Evolutionary conservation across 352 stramenopile genomes (phyloP).

Genomic region (Phytophthora pini): DNA sequence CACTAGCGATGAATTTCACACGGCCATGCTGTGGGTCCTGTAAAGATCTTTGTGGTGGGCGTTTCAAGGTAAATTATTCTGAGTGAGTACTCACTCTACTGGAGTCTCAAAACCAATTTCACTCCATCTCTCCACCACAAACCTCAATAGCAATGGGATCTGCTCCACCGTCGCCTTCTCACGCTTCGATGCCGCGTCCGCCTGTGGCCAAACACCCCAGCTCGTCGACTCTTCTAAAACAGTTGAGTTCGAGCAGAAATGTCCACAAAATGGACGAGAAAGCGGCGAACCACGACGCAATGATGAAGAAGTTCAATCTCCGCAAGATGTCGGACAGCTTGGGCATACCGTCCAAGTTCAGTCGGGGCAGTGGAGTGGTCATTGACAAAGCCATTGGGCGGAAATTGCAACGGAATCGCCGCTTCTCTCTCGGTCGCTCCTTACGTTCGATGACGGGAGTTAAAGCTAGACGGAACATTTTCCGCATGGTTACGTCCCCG

Average conservation of each 20-base stretch:
- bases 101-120: too few relatives aligned
- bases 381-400: conserved; percentile 14
- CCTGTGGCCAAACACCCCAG: neutral
- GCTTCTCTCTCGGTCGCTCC: conserved; percentile 6
- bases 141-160: too few relatives aligned
- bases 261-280: conserved; percentile 15
- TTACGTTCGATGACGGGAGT: neutral
- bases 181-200: neutral
- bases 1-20: too few relatives aligned
- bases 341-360: conserved; percentile 1
- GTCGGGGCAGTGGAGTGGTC: neutral
- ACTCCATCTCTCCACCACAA: too few relatives aligned
- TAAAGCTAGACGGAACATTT: conserved; percentile 1
- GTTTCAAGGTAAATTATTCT: too few relatives aligned
- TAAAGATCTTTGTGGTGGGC: too few relatives aligned
- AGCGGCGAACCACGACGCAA: conserved; percentile 12
- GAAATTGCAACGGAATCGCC: neutral
- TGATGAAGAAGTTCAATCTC: conserved; percentile 22
- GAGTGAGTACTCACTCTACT: too few relatives aligned
- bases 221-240: neutral
- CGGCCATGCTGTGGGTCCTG: too few relatives aligned
- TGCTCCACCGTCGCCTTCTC: neutral
- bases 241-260: neutral
- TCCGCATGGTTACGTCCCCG: neutral
- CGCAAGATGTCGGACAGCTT: conserved; percentile 14